Base-by-base conservation (phyloP, 2,329 filamentous ascomycete species). In the Pseudofabraea citricarpa region DNA sequence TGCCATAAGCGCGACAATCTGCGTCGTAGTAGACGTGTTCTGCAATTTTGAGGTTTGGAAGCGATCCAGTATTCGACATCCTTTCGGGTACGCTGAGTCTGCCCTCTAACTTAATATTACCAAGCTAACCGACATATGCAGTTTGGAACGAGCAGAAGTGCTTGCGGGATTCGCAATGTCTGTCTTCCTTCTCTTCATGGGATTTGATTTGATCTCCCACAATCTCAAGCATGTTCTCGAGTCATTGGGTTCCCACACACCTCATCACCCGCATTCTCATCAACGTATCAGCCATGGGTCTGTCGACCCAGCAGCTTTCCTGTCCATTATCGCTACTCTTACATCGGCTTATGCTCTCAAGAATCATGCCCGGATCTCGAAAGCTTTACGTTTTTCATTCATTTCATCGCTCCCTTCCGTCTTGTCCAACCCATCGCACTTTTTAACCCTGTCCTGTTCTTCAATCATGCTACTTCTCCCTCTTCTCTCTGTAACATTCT, bases 31-130 rank as follows among this genome's bases (percentile, higher is more conserved):
- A 36, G 93, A 98, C 60, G 87, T 97, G 2, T 79, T 96, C 37
- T 83, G 87, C 40, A 98, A 98, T 64, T 98, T 98, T 57, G 93
- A 98, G 62, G 90, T 97, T 31, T 98, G 93, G 93, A 88, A 89
- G 52, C 80, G 91, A 36, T 91, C 87, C 55, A 94, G 85, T 53
- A 86, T 98, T 55, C 83, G 90, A 19, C 90, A 98, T 65, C 93
- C 93, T 0, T 98, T 98, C 60, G 90, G 79, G 57, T 62, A 56
- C 37, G 52, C 48, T 19, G 10, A 13, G 9, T 15, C 9, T 6
- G 9, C 23, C 4, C 21, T 20, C 21, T 22, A 12, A 36, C 9
- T 15, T 13, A 3, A 16, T 27, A 38, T 37, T 33, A 21, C 36
- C 31, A 26, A n/a, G n/a, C 19, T 35, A 6, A 32, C 32, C 42